A percentile compares a stretch with the other conserved stretches of the same genome.
Conservation (phyloP, 805 yeast genomes). For the Vanderwaltozyma yarrowii region DNA sequence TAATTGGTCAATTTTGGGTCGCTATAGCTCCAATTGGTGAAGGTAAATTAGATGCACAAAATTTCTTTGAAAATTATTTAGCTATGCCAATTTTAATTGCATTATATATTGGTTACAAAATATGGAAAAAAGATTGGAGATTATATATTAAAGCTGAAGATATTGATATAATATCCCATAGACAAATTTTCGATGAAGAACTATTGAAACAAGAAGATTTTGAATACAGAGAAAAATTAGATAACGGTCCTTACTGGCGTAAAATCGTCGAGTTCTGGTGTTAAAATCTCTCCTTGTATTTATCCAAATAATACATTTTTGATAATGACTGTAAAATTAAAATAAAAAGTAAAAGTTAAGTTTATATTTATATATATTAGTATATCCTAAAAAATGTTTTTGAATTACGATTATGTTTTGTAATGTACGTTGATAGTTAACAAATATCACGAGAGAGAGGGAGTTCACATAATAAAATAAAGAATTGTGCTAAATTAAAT, state of each 20-base stretch:
- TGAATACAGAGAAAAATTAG: slow-evolving; percentile 21
- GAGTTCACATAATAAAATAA: no score
- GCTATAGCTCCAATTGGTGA: slow-evolving; percentile 46
- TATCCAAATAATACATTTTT: no score
- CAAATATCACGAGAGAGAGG: no score
- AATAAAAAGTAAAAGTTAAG: no score
- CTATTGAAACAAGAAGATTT: slow-evolving; percentile 26
- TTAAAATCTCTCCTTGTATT: slow-evolving; percentile 5
- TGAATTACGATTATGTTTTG: no score
- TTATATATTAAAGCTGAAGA: slow-evolving; percentile 24
- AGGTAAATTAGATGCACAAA: slow-evolving; percentile 30
- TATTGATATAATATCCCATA: slow-evolving; percentile 23
- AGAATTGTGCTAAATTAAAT: no score
- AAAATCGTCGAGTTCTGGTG: slow-evolving; percentile 28
- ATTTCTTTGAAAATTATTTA: slow-evolving; percentile 37
- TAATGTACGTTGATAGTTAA: no score
- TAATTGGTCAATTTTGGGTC: slow-evolving; percentile 57
- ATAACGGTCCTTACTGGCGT: slow-evolving; percentile 20
- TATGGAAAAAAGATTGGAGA: slow-evolving; percentile 38
- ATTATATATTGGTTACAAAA: slow-evolving; percentile 36
- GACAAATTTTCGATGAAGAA: slow-evolving; percentile 28
- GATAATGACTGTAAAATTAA: no score
- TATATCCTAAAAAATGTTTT: no score
- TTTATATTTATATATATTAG: no score
- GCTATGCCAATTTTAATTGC: slow-evolving; percentile 38